Evolutionary conservation across 148 eudicot species (phyloP), one percentile per base, ranked within the genome.

Genomic region (Camellia japonica): DNA sequence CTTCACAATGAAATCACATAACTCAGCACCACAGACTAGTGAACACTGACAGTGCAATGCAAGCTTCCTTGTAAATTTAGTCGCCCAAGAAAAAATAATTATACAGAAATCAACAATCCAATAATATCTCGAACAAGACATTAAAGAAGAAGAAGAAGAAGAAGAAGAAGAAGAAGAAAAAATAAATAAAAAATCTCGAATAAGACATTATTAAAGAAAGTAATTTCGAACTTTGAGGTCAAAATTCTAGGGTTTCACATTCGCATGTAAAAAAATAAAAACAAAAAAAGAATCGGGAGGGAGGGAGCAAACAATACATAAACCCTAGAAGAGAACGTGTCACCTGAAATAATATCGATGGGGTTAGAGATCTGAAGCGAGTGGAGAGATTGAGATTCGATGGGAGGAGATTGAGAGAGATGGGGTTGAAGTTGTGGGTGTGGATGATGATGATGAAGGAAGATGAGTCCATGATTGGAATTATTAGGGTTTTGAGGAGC

Each of bases 401-500:
- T 51, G 10, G 71, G 81, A 46, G 74, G 56, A 68, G 83, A 75
- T 52, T 68, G 73, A 56, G 80, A 71, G 79, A 74, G 47, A 5
- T 30, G 74, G 38, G 56, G 73, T 0, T 61, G 80, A 3, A 2
- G 79, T 1, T 19, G 59, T 8, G 56, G 30, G 20, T 62, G 76
- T 7, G 14, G 83, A 1, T 58, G 81, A 11, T 38, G 82, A 14
- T 58, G 81, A 11, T 43, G 82, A 14, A 43, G 81, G 13, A 14
- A 80, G 81, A 73, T 54, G 80, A 42, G 73, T 82, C 91, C 91
- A 92, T 93, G 90, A 83, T 86, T 73, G 81, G 80, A 72, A 79
- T 83, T 83, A 87, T 83, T 83, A 87, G 90, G 91, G 91, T 91
- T 88, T 78, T 75, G 85, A 75, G 84, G 64, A 54, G 80, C 23